Conservation (phyloP, 2,329 filamentous ascomycete species). For the Penicillium sp. region DNA sequence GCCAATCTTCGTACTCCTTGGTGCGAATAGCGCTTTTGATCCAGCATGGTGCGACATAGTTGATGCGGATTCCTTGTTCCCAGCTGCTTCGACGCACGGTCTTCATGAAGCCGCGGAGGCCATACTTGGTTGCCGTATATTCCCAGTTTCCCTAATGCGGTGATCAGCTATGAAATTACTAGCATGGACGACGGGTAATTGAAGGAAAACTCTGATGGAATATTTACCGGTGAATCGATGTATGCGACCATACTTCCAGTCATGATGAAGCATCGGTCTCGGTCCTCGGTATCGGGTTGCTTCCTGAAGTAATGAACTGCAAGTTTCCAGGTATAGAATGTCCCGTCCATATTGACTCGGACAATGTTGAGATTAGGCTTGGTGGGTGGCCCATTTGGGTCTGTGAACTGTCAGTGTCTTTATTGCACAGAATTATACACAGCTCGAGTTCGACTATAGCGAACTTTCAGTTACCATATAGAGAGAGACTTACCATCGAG, state of each 20-base stretch:
- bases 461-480: background rate
- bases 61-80: constrained; percentile 48
- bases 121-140: constrained; percentile 48
- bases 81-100: constrained; percentile 39
- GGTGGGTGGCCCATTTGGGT: constrained; percentile 14
- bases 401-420: constrained; percentile 5
- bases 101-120: constrained; percentile 45
- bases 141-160: constrained; percentile 32
- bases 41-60: constrained; percentile 46
- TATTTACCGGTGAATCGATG: constrained; percentile 42
- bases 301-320: constrained; percentile 49
- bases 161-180: background rate
- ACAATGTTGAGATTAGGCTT: constrained; percentile 46
- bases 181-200: no score
- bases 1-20: background rate
- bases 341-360: constrained; percentile 43
- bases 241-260: constrained; percentile 50
- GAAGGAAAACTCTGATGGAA: background rate
- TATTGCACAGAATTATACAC: no score
- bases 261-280: constrained; percentile 51
- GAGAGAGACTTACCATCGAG: background rate
- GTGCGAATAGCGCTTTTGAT: background rate
- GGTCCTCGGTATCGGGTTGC: constrained; percentile 34
- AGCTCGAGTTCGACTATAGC: no score
- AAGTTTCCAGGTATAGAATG: constrained; percentile 48